Percentiles rank a stretch among this genome's conserved stretches.
Conservation (phyloP, 495 filamentous ascomycete genomes). For the Xylona heveae region DNA sequence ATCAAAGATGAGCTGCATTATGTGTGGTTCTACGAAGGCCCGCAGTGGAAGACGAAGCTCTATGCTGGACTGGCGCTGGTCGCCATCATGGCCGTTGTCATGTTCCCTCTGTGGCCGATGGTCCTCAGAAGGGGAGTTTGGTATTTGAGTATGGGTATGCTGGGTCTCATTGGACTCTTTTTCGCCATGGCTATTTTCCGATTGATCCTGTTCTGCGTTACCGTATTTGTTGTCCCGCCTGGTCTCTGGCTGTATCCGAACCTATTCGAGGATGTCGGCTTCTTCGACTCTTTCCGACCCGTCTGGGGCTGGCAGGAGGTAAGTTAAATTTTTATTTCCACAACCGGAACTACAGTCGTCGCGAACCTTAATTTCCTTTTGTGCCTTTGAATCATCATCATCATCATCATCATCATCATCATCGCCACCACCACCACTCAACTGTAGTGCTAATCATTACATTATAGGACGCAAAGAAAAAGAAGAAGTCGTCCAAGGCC, state of each 20-base stretch:
- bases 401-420: slow-evolving; percentile 7
- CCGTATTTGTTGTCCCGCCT: slow-evolving; percentile 63
- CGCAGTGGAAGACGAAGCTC: slow-evolving; percentile 79
- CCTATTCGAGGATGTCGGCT: slow-evolving; percentile 94
- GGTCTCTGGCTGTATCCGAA: slow-evolving; percentile 98
- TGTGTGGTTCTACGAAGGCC: slow-evolving; percentile 89
- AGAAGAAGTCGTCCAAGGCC: slow-evolving; percentile 24
- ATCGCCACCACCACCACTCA: slow-evolving; percentile 11
- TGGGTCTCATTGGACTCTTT: slow-evolving; percentile 82
- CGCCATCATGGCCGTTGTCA: slow-evolving; percentile 64
- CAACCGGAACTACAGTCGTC: slow-evolving; percentile 3
- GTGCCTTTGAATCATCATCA: too few relatives aligned
- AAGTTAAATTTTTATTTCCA: slow-evolving; percentile 11
- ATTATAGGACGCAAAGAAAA: slow-evolving; percentile 35
- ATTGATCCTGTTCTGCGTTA: slow-evolving; percentile 83
- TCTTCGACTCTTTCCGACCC: slow-evolving; percentile 93
- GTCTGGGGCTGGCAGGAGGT: slow-evolving; percentile 99
- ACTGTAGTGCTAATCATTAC: slow-evolving; percentile 8
- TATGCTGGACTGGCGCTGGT: slow-evolving; percentile 69
- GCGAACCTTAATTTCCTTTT: not conserved
- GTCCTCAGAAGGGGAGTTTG: slow-evolving; percentile 83
- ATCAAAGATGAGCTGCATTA: slow-evolving; percentile 81
- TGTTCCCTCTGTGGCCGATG: slow-evolving; percentile 95
- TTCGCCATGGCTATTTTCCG: slow-evolving; percentile 96
- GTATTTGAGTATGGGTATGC: slow-evolving; percentile 90